Evolutionary conservation across 148 eudicot species (phyloP).

Genomic region (Nepenthes mirabilis): DNA sequence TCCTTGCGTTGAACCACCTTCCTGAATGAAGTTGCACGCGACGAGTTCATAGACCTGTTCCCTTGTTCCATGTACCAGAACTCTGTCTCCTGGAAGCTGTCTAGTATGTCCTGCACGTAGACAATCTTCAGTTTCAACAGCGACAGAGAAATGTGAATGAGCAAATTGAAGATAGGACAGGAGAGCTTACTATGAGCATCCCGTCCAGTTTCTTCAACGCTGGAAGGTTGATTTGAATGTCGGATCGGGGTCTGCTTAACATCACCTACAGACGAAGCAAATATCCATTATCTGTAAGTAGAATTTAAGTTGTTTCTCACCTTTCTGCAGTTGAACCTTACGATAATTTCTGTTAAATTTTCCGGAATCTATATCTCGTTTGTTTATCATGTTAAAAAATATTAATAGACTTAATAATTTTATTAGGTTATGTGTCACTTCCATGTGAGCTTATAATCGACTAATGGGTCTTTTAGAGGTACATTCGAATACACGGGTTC

Average conservation of each 20-base stretch:
- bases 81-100: slow-evolving; percentile 70
- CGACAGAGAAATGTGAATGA: neutral
- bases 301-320: too few species aligned
- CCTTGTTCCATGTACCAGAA: slow-evolving; percentile 90
- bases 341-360: too few species aligned
- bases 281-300: neutral
- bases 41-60: slow-evolving; percentile 40
- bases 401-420: too few species aligned
- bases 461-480: too few species aligned
- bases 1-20: slow-evolving; percentile 40
- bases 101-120: slow-evolving; percentile 52
- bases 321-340: too few species aligned
- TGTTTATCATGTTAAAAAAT: too few species aligned
- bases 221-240: slow-evolving; percentile 75
- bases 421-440: too few species aligned
- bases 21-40: slow-evolving; percentile 61
- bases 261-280: slow-evolving; percentile 34
- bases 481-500: too few species aligned
- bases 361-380: too few species aligned
- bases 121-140: neutral
- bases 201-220: slow-evolving; percentile 80
- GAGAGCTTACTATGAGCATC: slow-evolving; percentile 63
- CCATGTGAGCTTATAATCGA: too few species aligned
- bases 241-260: slow-evolving; percentile 59
- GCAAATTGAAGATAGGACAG: neutral